Percentiles rank a stretch among this genome's conserved stretches.
Conservation (phyloP, 805 yeast genomes). For the Dipodascus geniculatus region DNA sequence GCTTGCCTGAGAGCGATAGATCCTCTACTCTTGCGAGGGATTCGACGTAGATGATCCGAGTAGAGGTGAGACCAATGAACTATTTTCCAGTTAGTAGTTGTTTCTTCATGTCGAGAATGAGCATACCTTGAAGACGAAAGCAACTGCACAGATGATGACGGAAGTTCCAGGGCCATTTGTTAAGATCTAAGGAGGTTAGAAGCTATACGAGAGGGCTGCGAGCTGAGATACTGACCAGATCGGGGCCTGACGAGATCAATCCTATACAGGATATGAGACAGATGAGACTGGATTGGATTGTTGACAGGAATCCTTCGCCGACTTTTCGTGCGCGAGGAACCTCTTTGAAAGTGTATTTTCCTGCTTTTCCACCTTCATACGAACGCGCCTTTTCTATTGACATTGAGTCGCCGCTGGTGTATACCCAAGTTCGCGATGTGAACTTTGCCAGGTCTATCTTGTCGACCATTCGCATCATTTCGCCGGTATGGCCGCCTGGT, state of each 20-base stretch:
- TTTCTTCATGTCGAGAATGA: not conserved
- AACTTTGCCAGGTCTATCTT: constrained; percentile 24
- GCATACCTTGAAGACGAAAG: constrained; percentile 38
- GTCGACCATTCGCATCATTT: constrained; percentile 63
- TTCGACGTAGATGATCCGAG: constrained; percentile 69
- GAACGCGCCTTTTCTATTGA: constrained; percentile 28
- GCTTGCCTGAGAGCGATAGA: constrained; percentile 65
- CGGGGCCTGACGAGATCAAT: constrained; percentile 25
- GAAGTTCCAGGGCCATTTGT: constrained; percentile 79
- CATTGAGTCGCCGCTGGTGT: constrained; percentile 40
- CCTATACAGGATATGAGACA: constrained; percentile 26
- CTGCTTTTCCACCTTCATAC: constrained; percentile 12
- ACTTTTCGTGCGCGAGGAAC: constrained; percentile 51
- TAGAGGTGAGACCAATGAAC: constrained; percentile 20
- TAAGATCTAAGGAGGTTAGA: constrained; percentile 23
- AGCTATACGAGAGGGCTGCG: too few relatives aligned
- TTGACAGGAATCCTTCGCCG: constrained; percentile 39
- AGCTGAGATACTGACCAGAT: constrained; percentile 22
- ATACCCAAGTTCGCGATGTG: constrained; percentile 24
- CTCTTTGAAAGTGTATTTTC: constrained; percentile 22
- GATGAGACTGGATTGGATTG: constrained; percentile 34
- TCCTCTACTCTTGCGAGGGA: constrained; percentile 71
- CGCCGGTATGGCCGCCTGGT: constrained; percentile 92
- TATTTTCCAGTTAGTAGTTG: not conserved
- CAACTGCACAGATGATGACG: constrained; percentile 51